phyloP scores from a whole-genome alignment of 352 stramenopile species.

The Phytophthora tubulina region DNA sequence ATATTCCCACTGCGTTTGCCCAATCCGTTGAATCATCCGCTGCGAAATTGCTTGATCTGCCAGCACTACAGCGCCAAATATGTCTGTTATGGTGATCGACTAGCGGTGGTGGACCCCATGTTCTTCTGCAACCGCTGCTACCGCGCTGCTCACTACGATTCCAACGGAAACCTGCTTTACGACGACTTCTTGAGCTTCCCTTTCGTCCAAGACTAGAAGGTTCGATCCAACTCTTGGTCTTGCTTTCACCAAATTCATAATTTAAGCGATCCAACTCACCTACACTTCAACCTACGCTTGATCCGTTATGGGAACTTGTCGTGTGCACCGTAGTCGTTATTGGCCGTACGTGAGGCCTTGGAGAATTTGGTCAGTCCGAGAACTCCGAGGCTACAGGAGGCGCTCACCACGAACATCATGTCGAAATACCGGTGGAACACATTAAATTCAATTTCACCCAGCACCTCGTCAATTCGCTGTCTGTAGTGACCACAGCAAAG shows the following conservation, averaged over 20 bases:
- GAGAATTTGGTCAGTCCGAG: slow-evolving; percentile 80
- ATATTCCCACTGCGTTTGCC: slow-evolving; percentile 74
- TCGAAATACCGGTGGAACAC: slow-evolving; percentile 89
- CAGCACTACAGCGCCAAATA: slow-evolving; percentile 83
- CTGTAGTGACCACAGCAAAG: slow-evolving; percentile 32
- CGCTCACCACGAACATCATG: slow-evolving; percentile 86
- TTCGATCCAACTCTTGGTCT: not conserved
- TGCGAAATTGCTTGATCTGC: slow-evolving; percentile 82
- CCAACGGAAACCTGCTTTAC: slow-evolving; percentile 64
- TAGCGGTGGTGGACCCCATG: slow-evolving; percentile 76
- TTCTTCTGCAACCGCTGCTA: slow-evolving; percentile 86
- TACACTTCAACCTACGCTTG: slow-evolving; percentile 19
- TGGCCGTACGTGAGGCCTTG: slow-evolving; percentile 77
- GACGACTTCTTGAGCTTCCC: slow-evolving; percentile 78
- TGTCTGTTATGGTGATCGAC: slow-evolving; percentile 77
- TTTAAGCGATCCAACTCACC: slow-evolving; percentile 30
- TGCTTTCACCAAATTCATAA: slow-evolving; percentile 33
- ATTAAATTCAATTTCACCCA: slow-evolving; percentile 87
- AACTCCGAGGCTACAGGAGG: slow-evolving; percentile 65
- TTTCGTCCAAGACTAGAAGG: slow-evolving; percentile 70
- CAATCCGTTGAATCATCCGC: slow-evolving; percentile 49
- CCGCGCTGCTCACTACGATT: slow-evolving; percentile 68
- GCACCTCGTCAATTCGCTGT: slow-evolving; percentile 81
- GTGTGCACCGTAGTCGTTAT: slow-evolving; percentile 76
- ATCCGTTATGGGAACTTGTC: slow-evolving; percentile 80